These are phyloP conservation scores for sweet orange (Citrus sinensis) DNA, from an alignment of 345 rosid species.

Conservation along the genomic window DNA sequence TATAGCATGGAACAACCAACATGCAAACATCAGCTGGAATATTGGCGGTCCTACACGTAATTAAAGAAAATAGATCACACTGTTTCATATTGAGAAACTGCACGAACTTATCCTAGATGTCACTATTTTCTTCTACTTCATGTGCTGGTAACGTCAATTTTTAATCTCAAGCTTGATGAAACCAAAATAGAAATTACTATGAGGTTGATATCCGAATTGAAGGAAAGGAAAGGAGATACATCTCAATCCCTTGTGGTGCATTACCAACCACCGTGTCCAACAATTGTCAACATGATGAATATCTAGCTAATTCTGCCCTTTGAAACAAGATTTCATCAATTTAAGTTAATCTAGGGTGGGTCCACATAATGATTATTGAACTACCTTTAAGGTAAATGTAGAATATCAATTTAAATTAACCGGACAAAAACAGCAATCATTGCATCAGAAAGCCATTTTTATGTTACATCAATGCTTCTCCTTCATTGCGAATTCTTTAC, in stretches of 20 bases:
- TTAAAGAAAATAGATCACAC: too few species aligned
- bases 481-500: not conserved
- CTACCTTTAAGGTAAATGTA: not conserved
- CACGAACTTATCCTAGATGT: not conserved
- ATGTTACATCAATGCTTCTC: not conserved
- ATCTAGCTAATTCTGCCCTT: not conserved
- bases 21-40: not conserved
- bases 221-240: not conserved
- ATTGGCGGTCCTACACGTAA: not conserved
- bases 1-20: not conserved
- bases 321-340: not conserved
- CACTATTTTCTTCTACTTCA: not conserved
- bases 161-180: not conserved
- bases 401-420: too few species aligned
- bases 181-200: not conserved
- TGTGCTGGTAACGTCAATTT: not conserved
- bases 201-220: not conserved
- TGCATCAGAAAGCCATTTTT: not conserved
- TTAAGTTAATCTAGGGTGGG: not conserved
- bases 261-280: not conserved
- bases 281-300: not conserved
- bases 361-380: not conserved
- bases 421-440: not conserved
- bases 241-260: not conserved
- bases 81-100: not conserved